Evolutionary conservation across 208 protist genomes (phyloP).

Genomic region (Porcisia hertigi): DNA sequence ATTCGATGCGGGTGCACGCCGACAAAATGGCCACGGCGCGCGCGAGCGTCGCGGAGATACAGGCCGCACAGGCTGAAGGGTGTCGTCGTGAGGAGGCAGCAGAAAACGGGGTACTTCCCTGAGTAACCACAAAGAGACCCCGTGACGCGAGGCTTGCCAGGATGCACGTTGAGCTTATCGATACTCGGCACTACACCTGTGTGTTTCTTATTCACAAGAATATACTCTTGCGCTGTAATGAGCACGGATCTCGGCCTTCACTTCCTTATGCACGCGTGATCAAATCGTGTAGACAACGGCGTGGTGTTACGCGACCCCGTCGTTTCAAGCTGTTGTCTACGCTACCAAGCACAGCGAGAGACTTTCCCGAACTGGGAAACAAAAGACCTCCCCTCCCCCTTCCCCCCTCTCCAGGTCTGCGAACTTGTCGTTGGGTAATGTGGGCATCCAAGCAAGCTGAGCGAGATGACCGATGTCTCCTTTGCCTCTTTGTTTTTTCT

Average conservation of each 20-base stretch:
- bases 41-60: neutral
- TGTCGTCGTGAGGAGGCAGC: neutral
- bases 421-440: too few relatives aligned
- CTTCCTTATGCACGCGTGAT: neutral
- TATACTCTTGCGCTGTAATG: too few relatives aligned
- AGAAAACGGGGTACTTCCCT: neutral
- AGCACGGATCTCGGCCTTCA: neutral
- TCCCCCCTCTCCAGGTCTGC: neutral
- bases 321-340: neutral
- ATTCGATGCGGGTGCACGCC: conserved; percentile 48
- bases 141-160: neutral
- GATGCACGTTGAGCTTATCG: neutral
- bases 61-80: neutral
- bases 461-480: too few relatives aligned
- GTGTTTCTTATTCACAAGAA: too few relatives aligned
- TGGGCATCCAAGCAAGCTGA: too few relatives aligned
- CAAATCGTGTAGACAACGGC: neutral
- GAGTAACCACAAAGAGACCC: neutral
- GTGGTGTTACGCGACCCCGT: neutral
- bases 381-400: neutral
- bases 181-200: too few relatives aligned
- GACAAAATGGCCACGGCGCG: conserved; percentile 17
- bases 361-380: too few relatives aligned
- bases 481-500: too few relatives aligned
- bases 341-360: neutral